Evolutionary conservation across 768 basidiomycete genomes (phyloP).

Genomic region (Tulasnella sp.): DNA sequence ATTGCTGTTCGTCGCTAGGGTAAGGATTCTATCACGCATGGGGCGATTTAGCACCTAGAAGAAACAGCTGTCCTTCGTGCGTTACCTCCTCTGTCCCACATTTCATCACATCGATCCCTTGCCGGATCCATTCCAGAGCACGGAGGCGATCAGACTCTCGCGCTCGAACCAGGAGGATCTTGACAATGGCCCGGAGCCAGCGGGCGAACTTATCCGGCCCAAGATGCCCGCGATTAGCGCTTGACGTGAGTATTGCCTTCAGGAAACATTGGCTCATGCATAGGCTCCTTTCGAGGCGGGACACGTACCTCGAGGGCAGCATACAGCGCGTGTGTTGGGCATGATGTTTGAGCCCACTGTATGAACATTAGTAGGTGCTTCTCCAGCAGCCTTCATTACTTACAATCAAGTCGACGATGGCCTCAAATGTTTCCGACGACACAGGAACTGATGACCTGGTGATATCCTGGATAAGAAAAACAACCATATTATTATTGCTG

Average conservation of each 20-base stretch:
- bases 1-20: constrained; percentile 81
- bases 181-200: constrained; percentile 85
- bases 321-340: constrained; percentile 75
- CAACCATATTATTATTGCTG: background rate
- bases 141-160: constrained; percentile 67
- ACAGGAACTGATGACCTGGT: background rate
- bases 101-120: constrained; percentile 73
- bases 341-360: constrained; percentile 77
- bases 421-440: constrained; percentile 65
- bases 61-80: background rate
- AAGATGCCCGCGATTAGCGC: constrained; percentile 64
- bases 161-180: constrained; percentile 75
- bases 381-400: constrained; percentile 32
- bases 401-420: constrained; percentile 73
- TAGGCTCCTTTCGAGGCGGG: background rate
- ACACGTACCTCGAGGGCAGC: constrained; percentile 67
- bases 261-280: background rate
- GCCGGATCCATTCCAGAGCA: constrained; percentile 80
- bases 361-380: background rate
- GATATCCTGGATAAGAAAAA: constrained; percentile 5
- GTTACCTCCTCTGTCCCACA: constrained; percentile 57
- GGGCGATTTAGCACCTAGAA: background rate
- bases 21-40: constrained; percentile 58
- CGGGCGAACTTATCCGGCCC: constrained; percentile 83
- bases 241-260: constrained; percentile 77